phyloP scores from a whole-genome alignment of 148 eudicot species.

The Vaccinium corymbosum region DNA sequence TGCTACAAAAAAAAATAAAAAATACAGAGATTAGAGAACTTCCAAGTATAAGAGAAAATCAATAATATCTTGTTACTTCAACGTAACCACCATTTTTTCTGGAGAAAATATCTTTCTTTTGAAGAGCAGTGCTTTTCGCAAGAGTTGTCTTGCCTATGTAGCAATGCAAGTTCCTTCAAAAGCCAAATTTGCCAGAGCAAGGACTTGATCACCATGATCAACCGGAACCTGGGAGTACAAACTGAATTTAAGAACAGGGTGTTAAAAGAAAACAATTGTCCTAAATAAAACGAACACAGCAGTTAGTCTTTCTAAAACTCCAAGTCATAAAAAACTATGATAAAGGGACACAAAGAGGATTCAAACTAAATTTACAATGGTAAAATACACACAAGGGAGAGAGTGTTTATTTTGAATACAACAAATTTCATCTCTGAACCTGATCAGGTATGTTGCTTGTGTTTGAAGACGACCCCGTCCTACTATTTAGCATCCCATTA shows the following conservation, averaged over 20 bases:
- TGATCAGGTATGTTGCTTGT: slow-evolving; percentile 64
- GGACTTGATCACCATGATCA: slow-evolving; percentile 83
- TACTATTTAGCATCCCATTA: slow-evolving; percentile 59
- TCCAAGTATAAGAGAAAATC: neutral
- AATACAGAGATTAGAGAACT: neutral
- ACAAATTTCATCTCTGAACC: slow-evolving; percentile 48
- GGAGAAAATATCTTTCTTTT: neutral
- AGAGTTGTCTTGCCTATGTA: slow-evolving; percentile 50
- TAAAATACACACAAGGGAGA: slow-evolving; percentile 12
- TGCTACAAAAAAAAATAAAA: slow-evolving; percentile 29
- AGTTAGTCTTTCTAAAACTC: neutral
- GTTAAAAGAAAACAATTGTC: slow-evolving; percentile 1
- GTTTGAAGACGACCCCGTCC: slow-evolving; percentile 61
- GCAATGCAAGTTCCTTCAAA: slow-evolving; percentile 76
- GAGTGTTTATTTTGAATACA: slow-evolving; percentile 16
- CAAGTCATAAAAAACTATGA: slow-evolving; percentile 5
- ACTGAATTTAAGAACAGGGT: neutral
- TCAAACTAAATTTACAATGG: slow-evolving; percentile 24
- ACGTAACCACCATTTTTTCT: neutral
- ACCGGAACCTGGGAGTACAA: slow-evolving; percentile 9
- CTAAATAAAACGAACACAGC: neutral
- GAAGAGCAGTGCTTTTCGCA: neutral
- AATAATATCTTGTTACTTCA: neutral
- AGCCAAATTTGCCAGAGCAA: slow-evolving; percentile 64
- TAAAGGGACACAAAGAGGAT: neutral